Evolutionary conservation across 2,329 filamentous ascomycete genomes (phyloP), one percentile per base, ranked within the genome.

Genomic region (Dendrostoma leiphaemia): DNA sequence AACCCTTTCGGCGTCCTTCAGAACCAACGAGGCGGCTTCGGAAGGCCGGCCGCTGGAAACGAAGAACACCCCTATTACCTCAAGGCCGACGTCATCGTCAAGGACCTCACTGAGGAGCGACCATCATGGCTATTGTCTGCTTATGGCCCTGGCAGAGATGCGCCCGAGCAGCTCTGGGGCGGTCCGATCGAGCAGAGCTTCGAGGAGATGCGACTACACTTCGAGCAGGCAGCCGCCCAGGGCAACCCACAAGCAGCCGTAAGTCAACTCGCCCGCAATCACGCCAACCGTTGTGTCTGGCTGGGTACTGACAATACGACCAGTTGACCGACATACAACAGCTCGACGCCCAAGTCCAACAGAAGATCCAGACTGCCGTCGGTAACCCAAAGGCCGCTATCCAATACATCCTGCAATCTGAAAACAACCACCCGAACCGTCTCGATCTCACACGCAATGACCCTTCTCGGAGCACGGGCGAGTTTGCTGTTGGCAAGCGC

Each of bases 51-150:
- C 37, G 60, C 60, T 26, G 50, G n/a, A 43, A 60, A 50, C 5
- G 26, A 32, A 13, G 62, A 54, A 59, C 51, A 59, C 17, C 60
- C 74, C 4, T 83, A 83, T 66, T 77, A 71, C 41, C 69, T 91
- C 37, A 81, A 73, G n/a, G 71, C 72, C 38, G 81, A 82, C 0
- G 73, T 71, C 2, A 86, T 95, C 62, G 78, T 79, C 57, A 71
- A 73, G 50, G 91, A 95, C 65, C 76, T 95, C 43, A 82, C 78
- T 1, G 76, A 78, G 21, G 90, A 94, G 57, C 80, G 81, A 8
- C 93, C 93, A 17, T 74, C 83, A 76, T 97, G 92, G 89, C 86
- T 94, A 4, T 80, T 97, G 23, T 96, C 92, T 1, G 81, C 88
- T 21, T 97, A 96, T 69, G 90, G 86, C 0, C 91, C 92, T 0